These are phyloP conservation scores for Parastagonospora avenae DNA, from an alignment of 2,329 filamentous ascomycete species.

Conservation along the genomic window DNA sequence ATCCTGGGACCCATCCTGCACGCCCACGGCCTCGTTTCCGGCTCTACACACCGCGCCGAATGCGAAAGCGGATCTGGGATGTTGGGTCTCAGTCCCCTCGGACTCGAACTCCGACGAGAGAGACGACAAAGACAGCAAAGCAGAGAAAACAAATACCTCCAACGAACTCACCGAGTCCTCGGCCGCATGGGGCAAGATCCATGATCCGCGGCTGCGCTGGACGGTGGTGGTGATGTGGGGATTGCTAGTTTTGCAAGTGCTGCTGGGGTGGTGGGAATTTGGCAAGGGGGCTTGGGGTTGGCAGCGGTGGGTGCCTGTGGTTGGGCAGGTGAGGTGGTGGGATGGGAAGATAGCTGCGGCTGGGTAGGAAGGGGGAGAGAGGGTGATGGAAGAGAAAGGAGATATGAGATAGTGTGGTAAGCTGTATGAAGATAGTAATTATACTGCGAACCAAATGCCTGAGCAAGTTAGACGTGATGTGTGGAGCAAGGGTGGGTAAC, in stretches of 20 bases:
- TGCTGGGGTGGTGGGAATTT: conserved; percentile 1
- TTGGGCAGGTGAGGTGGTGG: neutral
- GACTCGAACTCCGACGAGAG: too few species aligned
- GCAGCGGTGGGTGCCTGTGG: neutral
- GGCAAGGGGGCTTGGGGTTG: neutral
- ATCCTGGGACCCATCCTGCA: too few species aligned
- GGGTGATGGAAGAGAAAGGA: too few species aligned
- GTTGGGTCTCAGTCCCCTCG: too few species aligned
- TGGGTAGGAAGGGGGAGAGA: neutral
- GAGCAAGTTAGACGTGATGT: too few species aligned
- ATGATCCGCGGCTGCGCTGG: neutral
- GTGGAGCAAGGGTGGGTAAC: too few species aligned
- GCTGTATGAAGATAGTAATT: too few species aligned
- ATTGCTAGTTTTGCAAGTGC: neutral
- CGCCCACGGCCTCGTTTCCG: too few species aligned
- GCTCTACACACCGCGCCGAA: too few species aligned
- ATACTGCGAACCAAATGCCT: too few species aligned
- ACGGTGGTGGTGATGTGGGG: neutral
- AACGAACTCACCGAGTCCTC: neutral
- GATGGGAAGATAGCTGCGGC: neutral
- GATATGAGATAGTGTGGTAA: too few species aligned
- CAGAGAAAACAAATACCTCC: neutral
- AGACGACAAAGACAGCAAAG: neutral
- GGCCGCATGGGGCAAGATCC: neutral
- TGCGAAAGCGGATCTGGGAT: too few species aligned